Evolutionary conservation across 805 yeast genomes (phyloP).

Genomic region (Lachancea waltii): DNA sequence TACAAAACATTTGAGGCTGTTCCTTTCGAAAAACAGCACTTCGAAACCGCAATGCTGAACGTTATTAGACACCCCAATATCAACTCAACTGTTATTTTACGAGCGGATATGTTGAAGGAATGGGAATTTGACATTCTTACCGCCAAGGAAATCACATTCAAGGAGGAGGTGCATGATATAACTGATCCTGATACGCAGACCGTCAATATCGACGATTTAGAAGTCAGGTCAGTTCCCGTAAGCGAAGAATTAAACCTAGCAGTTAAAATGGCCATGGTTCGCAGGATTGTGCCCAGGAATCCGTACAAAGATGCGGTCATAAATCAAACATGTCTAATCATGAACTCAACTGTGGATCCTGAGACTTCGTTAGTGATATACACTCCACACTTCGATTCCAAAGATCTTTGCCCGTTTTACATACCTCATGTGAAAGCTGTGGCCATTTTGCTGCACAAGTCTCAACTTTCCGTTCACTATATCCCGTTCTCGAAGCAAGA

Average conservation of each 20-base stretch:
- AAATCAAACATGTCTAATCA: constrained; percentile 73
- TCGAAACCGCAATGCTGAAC: constrained; percentile 70
- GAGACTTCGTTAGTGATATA: constrained; percentile 56
- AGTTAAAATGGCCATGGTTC: constrained; percentile 51
- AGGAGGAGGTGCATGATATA: constrained; percentile 11
- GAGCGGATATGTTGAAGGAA: constrained; percentile 75
- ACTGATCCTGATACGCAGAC: constrained; percentile 22
- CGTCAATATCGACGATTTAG: constrained; percentile 38
- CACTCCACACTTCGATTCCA: constrained; percentile 60
- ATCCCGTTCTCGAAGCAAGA: constrained; percentile 46
- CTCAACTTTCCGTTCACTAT: constrained; percentile 63
- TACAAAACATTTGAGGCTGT: constrained; percentile 20
- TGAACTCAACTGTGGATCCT: constrained; percentile 25
- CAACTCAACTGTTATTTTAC: constrained; percentile 81
- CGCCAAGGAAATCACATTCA: constrained; percentile 6
- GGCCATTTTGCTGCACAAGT: constrained; percentile 51
- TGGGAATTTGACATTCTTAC: constrained; percentile 34
- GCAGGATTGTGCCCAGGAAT: constrained; percentile 86
- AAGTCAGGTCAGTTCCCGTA: constrained; percentile 31
- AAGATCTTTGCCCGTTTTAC: constrained; percentile 73
- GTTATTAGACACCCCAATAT: constrained; percentile 79
- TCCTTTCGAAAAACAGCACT: constrained; percentile 40
- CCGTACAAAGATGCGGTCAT: constrained; percentile 78
- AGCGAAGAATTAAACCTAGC: constrained; percentile 20
- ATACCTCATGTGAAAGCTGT: constrained; percentile 81